Evolutionary conservation across 2,329 filamentous ascomycete genomes (phyloP), one percentile per base, ranked within the genome.

Genomic region (Falciphora oryzae): DNA sequence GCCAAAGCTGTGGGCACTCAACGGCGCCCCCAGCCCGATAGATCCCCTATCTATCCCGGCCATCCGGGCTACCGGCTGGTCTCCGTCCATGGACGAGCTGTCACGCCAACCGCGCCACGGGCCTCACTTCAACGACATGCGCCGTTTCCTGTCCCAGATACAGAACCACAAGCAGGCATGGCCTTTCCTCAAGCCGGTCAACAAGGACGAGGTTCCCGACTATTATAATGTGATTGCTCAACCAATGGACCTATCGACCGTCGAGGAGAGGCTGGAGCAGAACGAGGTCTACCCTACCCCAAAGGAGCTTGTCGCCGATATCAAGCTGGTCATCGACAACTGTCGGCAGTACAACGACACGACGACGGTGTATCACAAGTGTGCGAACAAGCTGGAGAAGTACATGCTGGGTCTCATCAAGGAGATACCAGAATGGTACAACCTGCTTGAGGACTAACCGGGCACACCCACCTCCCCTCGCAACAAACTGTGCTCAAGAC

Each of bases 151-250:
- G 59, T 90, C 89, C 69, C 86, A 90, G 68, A 85, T 92, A 77
- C 89, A 91, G 71, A 91, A 90, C 71, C 88, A 90, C 72, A 84
- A 82, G 63, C 83, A 87, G 11, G 86, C 89, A 2, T 92, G 89
- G 89, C 89, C 89, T 0, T 92, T 92, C 76, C 82, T 89, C 32
- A 84, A 89, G 64, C 89, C 89, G 0, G 89, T 92, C 68, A 91
- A 90, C 73, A 84, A 84, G 67, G 89, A 92, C 68, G 89, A 92
- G 71, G 89, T 92, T 0, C 84, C 87, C 7, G 89, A 92, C 71
- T 92, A 92, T 75, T 92, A 92, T 75, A 87, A 91, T 65, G 89
- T 92, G 65, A 92, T 92, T 75, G 87, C 88, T 68, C 85, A 90
- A 71, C 89, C 89, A 11, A 92, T 92, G 89, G 89, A 91, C 69